Base-by-base conservation (phyloP, 768 basidiomycete genomes). In the Erythrobasidium yunnanense region DNA sequence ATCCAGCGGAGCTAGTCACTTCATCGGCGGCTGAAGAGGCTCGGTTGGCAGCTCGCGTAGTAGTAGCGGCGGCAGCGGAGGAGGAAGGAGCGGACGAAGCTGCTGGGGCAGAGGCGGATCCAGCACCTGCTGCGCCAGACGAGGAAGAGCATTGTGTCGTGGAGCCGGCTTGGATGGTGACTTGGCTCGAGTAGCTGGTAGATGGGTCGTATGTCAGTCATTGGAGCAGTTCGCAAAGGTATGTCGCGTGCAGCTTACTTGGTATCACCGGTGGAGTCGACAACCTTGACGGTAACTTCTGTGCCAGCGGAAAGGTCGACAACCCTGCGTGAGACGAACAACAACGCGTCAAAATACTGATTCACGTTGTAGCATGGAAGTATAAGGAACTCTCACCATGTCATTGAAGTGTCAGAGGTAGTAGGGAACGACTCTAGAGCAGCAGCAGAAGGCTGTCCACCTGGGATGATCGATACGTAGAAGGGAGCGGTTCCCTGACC, bases 261-360 rank as follows among this genome's bases (percentile, higher is more conserved):
- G 54, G 68, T 73, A 8, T 65, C 53, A 23, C 75, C 76, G 23
- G 66, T 60, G 3, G 71, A 65, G 69, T 76, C 76, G 54, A 73
- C 70, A 18, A 73, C 30, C 47, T 55, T 58, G 35, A 71, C 54
- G 42, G 70, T 70, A 22, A 63, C 46, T n/a, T 46, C 42, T 13
- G 45, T 49, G 20, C 60, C 60, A 11, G 60, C 45, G 33, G 42
- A 23, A 23, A 63, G 29, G 25, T 49, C 49, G 60, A 63, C 60
- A 25, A 63, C 52, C 60, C 60, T 63, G 38, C 38, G 38, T n/a
- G 38, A 11, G 38, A 42, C 11, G n/a, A 42, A 42, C 38, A 42
- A 42, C 38, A 42, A 11, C 38, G 38, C 38, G 11, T n/a, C 38
- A 42, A 42, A n/a, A 42, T 42, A 32, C 11, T 3, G 34, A 18